A percentile compares a stretch with the other conserved stretches of the same genome.
These are phyloP conservation scores for Jasminum sambac DNA, from an alignment of 257 asterid genomes.

Conservation along the genomic window DNA sequence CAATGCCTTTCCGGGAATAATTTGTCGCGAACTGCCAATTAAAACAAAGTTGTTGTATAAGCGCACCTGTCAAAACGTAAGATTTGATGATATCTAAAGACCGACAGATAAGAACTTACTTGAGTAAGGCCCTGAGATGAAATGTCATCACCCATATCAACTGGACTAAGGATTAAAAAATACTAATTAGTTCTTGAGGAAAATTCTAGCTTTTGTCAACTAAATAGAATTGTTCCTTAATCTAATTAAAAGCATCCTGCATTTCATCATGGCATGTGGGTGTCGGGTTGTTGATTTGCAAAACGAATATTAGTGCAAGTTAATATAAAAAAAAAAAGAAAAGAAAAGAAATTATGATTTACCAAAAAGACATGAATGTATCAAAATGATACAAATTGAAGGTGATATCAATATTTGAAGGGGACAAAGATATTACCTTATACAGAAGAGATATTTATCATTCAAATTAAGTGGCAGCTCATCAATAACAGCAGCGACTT, in stretches of 20 bases:
- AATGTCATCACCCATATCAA: conserved; percentile 76
- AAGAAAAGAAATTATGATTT: conserved; percentile 1
- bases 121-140: conserved; percentile 91
- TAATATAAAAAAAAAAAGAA: too few species aligned
- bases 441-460: conserved; percentile 79
- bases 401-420: background rate
- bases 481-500: conserved; percentile 86
- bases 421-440: conserved; percentile 54
- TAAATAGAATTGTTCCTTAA: conserved; percentile 6
- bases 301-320: background rate
- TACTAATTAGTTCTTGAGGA: conserved; percentile 8
- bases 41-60: conserved; percentile 18
- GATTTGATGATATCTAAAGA: conserved; percentile 15
- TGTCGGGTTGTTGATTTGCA: conserved; percentile 14
- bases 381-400: conserved; percentile 2
- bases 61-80: conserved; percentile 7
- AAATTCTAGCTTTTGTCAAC: background rate
- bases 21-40: conserved; percentile 72
- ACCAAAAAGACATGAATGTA: background rate
- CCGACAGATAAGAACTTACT: conserved; percentile 42
- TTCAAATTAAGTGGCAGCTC: conserved; percentile 75
- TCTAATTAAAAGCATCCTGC: background rate
- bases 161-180: conserved; percentile 64
- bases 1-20: conserved; percentile 61
- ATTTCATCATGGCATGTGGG: background rate